Conservation (phyloP, 805 yeast species). For the Saccharomycopsis lassenensis region DNA sequence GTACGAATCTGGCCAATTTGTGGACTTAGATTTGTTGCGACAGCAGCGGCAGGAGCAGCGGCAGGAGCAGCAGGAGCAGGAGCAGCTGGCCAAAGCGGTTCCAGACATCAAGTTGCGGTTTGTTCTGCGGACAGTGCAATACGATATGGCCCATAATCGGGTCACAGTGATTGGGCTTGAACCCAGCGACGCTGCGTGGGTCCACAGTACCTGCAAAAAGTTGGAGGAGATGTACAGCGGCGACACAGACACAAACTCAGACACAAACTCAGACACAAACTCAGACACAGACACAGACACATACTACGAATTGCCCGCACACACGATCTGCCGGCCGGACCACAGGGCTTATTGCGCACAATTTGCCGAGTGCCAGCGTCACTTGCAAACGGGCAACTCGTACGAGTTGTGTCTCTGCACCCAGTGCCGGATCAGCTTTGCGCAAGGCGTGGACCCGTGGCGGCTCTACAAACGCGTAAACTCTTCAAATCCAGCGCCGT, state of each 20-base stretch:
- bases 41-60: neutral
- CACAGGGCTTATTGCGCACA: slow-evolving; percentile 45
- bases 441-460: slow-evolving; percentile 51
- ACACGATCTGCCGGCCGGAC: no score
- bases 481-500: slow-evolving; percentile 81
- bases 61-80: no score
- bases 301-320: no score
- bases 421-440: slow-evolving; percentile 49
- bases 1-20: slow-evolving; percentile 72
- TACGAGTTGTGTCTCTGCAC: slow-evolving; percentile 89
- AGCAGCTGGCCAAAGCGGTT: no score
- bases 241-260: no score
- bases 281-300: no score
- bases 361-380: slow-evolving; percentile 50
- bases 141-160: no score
- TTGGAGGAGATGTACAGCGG: no score
- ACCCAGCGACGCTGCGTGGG: no score
- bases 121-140: slow-evolving; percentile 51
- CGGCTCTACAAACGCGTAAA: slow-evolving; percentile 65
- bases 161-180: no score
- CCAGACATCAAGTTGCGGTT: slow-evolving; percentile 73
- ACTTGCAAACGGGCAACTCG: slow-evolving; percentile 38
- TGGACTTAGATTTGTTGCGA: slow-evolving; percentile 13
- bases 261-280: no score
- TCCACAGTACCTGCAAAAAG: no score